Conservation (phyloP, 1,284 basidiomycete species). For the Puccinia triticina region DNA sequence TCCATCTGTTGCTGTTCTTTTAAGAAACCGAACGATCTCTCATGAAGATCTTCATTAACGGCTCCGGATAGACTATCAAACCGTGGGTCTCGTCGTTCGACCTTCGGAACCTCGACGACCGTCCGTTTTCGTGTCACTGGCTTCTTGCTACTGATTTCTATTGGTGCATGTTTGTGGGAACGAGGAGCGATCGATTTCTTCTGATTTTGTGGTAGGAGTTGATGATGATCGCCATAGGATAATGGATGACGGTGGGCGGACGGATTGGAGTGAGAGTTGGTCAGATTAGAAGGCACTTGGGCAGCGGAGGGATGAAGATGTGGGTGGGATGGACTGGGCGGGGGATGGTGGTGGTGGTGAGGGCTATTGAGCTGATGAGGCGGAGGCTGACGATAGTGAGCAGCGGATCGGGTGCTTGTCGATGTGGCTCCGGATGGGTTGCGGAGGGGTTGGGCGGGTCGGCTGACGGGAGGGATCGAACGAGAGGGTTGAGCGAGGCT, state of each 20-base stretch:
- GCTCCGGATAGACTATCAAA: conserved; percentile 41
- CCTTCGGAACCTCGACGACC: conserved; percentile 24
- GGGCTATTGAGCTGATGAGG: conserved; percentile 5
- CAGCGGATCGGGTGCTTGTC: not conserved
- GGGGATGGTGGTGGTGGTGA: conserved; percentile 13
- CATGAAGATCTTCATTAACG: conserved; percentile 11
- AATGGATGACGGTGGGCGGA: not conserved
- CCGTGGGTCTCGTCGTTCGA: conserved; percentile 38
- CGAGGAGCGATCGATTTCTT: not conserved
- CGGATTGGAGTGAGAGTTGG: not conserved
- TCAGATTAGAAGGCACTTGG: conserved; percentile 16
- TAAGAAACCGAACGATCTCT: conserved; percentile 18
- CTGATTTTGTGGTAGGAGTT: not conserved
- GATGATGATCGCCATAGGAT: conserved; percentile 26
- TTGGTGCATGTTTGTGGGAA: conserved; percentile 32
- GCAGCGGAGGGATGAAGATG: not conserved
- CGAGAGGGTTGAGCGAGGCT: conserved; percentile 21
- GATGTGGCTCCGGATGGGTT: not conserved
- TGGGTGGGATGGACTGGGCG: not conserved
- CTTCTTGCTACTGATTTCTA: conserved; percentile 22
- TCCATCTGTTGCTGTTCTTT: conserved; percentile 2
- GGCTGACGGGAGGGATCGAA: conserved; percentile 17
- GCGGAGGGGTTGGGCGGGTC: not conserved
- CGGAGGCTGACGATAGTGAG: conserved; percentile 28
- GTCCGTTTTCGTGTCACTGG: conserved; percentile 30